Base-by-base conservation (phyloP, 2,329 filamentous ascomycete genomes). In the Xylariaceae sp. region DNA sequence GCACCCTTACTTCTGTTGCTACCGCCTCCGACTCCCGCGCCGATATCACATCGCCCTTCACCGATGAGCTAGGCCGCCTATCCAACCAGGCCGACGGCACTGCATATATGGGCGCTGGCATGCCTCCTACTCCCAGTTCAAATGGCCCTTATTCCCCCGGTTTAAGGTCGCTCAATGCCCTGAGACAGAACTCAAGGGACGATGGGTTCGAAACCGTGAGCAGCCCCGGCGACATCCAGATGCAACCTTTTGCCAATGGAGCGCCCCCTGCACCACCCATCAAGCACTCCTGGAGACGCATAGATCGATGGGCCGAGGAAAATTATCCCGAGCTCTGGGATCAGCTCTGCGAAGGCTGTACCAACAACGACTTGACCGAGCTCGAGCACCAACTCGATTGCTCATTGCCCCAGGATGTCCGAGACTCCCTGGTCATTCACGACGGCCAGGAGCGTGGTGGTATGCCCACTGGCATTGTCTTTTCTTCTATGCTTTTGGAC, bases 371-470 rank as follows among this genome's bases (percentile, higher is more conserved):
- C 63, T 75, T 98, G 63, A 97, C 96, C 67, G 93, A 97, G 68
- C 74, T 98, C 42, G 93, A 98, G 71, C 90, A 97, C 67, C 86
- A 95, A 66, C 77, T 98, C 40, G 92, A 98, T 66, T 94, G 90
- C 71, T 92, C 90, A 22, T 77, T 98, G 34, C 93, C 93, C 14
- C 83, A 92, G 67, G 93, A 98, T 61, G 83, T 98, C 42, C 85
- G 93, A 57, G 91, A 98, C 60, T 97, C 93, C 2, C 72, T 96
- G 59, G 83, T 87, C 72, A 67, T 89, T 42, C 93, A 98, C 66
- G 93, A 98, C 61, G 93, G 93, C n/a, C 93, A 98, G 68, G 93
- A 98, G 70, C 86, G 93, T 53, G 88, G 90, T 51, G 93, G 93
- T 53, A 77, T 78, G 46, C 93, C 93, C 1, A 96, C 92, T 0